These are phyloP conservation scores for Xylaria sp. DNA, from an alignment of 2,329 filamentous ascomycete species.

Conservation along the genomic window DNA sequence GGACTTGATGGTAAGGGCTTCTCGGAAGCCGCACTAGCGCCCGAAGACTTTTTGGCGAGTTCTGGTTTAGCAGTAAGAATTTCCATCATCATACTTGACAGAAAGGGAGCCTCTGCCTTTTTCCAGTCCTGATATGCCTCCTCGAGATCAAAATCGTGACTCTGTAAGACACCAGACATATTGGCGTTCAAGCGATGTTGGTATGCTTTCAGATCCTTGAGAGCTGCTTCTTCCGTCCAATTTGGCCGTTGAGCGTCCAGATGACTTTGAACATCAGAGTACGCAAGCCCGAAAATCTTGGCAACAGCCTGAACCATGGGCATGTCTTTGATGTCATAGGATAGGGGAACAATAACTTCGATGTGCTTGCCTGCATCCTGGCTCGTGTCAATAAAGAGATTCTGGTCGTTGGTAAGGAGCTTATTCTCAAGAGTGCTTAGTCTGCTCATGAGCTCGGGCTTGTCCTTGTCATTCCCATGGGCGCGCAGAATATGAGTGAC, in stretches of 20 bases:
- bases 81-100: slow-evolving; percentile 92
- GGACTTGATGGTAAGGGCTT: slow-evolving; percentile 64
- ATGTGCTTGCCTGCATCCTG: slow-evolving; percentile 69
- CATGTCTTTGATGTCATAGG: slow-evolving; percentile 97
- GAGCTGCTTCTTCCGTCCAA: slow-evolving; percentile 91
- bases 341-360: slow-evolving; percentile 82
- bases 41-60: slow-evolving; percentile 76
- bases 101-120: slow-evolving; percentile 81
- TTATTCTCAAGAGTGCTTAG: slow-evolving; percentile 88
- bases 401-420: slow-evolving; percentile 90
- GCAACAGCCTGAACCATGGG: slow-evolving; percentile 86
- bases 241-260: slow-evolving; percentile 79
- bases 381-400: slow-evolving; percentile 70
- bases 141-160: slow-evolving; percentile 87
- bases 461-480: slow-evolving; percentile 83
- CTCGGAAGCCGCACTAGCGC: slow-evolving; percentile 50
- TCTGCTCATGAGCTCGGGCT: slow-evolving; percentile 80
- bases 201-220: slow-evolving; percentile 92
- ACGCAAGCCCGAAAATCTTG: slow-evolving; percentile 80
- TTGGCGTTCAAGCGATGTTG: slow-evolving; percentile 86
- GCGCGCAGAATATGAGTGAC: slow-evolving; percentile 80
- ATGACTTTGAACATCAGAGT: slow-evolving; percentile 82
- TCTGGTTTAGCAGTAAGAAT: slow-evolving; percentile 87
- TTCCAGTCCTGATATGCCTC: slow-evolving; percentile 91
- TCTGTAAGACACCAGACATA: slow-evolving; percentile 76